Evolutionary conservation across 768 basidiomycete species (phyloP).

Genomic region (Fibroporia radiculosa): DNA sequence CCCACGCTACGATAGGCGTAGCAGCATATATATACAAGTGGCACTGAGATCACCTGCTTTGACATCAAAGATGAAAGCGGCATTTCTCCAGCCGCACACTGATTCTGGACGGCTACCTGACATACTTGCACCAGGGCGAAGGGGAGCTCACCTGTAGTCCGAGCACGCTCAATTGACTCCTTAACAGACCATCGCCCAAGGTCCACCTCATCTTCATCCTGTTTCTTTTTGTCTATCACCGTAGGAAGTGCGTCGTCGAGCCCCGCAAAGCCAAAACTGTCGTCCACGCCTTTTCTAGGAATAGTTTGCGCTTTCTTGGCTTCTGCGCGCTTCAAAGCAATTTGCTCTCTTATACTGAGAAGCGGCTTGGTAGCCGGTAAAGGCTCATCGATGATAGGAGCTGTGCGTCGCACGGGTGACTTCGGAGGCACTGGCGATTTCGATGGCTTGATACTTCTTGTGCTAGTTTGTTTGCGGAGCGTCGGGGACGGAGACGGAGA

Average conservation of each 20-base stretch:
- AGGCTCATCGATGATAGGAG: slow-evolving; percentile 4
- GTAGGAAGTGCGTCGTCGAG: slow-evolving; percentile 44
- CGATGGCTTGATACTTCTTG: slow-evolving; percentile 14
- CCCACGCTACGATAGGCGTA: too few relatives aligned
- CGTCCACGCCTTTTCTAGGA: slow-evolving; percentile 24
- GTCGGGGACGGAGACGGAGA: slow-evolving; percentile 8
- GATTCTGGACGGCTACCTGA: too few relatives aligned
- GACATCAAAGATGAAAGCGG: too few relatives aligned
- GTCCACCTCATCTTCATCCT: slow-evolving; percentile 41
- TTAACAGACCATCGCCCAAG: slow-evolving; percentile 60
- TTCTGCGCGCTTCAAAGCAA: slow-evolving; percentile 72
- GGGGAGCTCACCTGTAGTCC: slow-evolving; percentile 60
- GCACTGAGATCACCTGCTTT: too few relatives aligned
- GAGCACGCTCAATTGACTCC: slow-evolving; percentile 71
- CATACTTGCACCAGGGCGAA: slow-evolving; percentile 5
- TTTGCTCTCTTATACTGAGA: slow-evolving; percentile 65
- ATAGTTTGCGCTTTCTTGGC: slow-evolving; percentile 49
- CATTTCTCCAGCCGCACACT: too few relatives aligned
- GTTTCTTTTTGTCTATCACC: slow-evolving; percentile 10
- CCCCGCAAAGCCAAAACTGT: slow-evolving; percentile 30
- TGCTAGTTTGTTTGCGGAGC: slow-evolving; percentile 14
- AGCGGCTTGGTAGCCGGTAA: slow-evolving; percentile 22
- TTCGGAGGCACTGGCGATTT: slow-evolving; percentile 11
- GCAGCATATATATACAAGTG: too few relatives aligned
- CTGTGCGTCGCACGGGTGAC: slow-evolving; percentile 1